Evolutionary conservation across 2,329 filamentous ascomycete genomes (phyloP).

Genomic region (Fusarium sp.): DNA sequence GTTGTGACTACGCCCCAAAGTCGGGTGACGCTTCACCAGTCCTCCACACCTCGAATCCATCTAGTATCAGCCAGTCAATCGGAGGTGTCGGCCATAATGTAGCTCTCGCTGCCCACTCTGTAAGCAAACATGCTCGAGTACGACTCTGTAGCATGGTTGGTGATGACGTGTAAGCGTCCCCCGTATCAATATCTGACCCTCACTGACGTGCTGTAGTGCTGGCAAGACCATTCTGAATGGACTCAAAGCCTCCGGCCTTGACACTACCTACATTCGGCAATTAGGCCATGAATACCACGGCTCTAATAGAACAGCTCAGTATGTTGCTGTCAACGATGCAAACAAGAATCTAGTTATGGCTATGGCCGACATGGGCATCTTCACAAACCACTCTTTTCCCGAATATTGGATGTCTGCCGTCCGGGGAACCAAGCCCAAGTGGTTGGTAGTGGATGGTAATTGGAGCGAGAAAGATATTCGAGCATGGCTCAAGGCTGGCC

Average conservation of each 20-base stretch:
- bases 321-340: conserved; percentile 86
- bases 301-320: conserved; percentile 81
- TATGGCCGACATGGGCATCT: conserved; percentile 94
- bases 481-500: conserved; percentile 71
- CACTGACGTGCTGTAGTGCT: conserved; percentile 56
- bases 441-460: conserved; percentile 87
- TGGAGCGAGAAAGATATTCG: conserved; percentile 74
- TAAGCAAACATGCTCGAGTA: conserved; percentile 67
- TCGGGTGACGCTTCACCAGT: conserved; percentile 52
- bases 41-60: conserved; percentile 85
- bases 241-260: conserved; percentile 70
- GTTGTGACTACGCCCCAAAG: conserved; percentile 72
- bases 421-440: conserved; percentile 67
- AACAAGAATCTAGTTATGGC: conserved; percentile 87
- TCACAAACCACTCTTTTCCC: conserved; percentile 64
- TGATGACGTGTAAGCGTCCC: conserved; percentile 69
- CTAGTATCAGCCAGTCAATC: conserved; percentile 80
- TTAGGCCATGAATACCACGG: conserved; percentile 58
- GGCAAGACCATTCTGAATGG: conserved; percentile 76
- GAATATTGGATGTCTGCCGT: conserved; percentile 69
- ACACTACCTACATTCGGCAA: conserved; percentile 68
- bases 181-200: not conserved
- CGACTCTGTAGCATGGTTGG: conserved; percentile 83
- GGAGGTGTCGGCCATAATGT: conserved; percentile 95
- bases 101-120: conserved; percentile 79